Conservation (phyloP, 768 basidiomycete species). For the Leccinellum albellum region DNA sequence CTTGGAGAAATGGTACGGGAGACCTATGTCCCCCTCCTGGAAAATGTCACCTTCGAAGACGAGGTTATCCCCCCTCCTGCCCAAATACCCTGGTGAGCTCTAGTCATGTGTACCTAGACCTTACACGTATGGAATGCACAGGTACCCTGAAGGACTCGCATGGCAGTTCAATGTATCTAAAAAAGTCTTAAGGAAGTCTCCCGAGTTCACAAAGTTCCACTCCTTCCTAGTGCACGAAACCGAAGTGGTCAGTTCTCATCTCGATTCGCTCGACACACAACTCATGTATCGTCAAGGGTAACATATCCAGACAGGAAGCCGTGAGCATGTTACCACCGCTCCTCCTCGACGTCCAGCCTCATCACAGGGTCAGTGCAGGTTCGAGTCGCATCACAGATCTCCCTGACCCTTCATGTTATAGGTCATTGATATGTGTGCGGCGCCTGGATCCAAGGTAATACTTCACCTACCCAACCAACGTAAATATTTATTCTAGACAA, state of each 20-base stretch:
- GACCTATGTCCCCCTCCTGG: constrained; percentile 74
- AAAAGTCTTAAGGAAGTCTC: constrained; percentile 77
- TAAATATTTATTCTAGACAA: background rate
- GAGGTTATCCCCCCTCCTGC: constrained; percentile 72
- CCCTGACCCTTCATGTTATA: constrained; percentile 22
- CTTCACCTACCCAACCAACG: background rate
- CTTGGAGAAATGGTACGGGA: constrained; percentile 77
- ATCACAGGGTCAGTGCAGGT: constrained; percentile 62
- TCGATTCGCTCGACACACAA: background rate
- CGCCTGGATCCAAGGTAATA: constrained; percentile 89
- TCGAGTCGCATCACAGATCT: background rate
- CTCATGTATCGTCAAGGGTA: constrained; percentile 57
- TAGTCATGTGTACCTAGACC: background rate
- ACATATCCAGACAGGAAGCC: constrained; percentile 93
- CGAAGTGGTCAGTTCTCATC: constrained; percentile 70
- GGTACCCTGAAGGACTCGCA: constrained; percentile 93
- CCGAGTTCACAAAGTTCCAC: constrained; percentile 93
- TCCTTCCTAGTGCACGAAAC: constrained; percentile 97
- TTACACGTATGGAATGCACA: constrained; percentile 23
- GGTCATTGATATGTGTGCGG: constrained; percentile 98
- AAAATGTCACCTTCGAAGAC: constrained; percentile 71
- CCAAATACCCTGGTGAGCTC: constrained; percentile 75
- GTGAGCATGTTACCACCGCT: constrained; percentile 99
- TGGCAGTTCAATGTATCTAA: constrained; percentile 97
- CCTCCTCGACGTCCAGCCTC: constrained; percentile 89